phyloP scores from a whole-genome alignment of 2,329 filamentous ascomycete genomes.

The Elsinoe batatas region DNA sequence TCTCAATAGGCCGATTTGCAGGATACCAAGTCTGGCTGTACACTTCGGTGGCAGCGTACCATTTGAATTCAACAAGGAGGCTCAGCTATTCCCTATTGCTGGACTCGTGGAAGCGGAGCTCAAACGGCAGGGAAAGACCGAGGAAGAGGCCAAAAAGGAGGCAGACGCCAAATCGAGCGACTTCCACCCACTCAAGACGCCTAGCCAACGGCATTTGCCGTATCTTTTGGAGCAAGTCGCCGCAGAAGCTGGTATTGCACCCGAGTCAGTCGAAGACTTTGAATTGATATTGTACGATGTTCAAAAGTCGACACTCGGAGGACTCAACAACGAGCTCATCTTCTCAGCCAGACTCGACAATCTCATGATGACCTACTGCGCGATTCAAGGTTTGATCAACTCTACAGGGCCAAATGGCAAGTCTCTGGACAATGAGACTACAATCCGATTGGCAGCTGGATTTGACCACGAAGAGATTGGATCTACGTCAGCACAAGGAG shows the following conservation, averaged over 20 bases:
- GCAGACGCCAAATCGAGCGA: slow-evolving; percentile 28
- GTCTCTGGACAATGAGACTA: slow-evolving; percentile 59
- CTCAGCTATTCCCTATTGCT: slow-evolving; percentile 85
- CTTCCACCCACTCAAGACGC: slow-evolving; percentile 66
- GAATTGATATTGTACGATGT: slow-evolving; percentile 96
- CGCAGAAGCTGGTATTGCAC: slow-evolving; percentile 59
- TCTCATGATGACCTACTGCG: slow-evolving; percentile 91
- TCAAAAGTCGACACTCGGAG: slow-evolving; percentile 80
- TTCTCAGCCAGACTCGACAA: slow-evolving; percentile 96
- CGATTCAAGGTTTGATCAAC: slow-evolving; percentile 71
- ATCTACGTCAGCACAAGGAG: slow-evolving; percentile 82
- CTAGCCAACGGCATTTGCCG: slow-evolving; percentile 78
- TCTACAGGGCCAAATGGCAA: slow-evolving; percentile 52
- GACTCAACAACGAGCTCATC: slow-evolving; percentile 86
- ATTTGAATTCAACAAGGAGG: slow-evolving; percentile 95
- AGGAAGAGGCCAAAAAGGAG: slow-evolving; percentile 39
- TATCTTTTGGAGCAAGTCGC: slow-evolving; percentile 80
- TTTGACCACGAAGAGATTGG: slow-evolving; percentile 99
- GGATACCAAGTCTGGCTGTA: slow-evolving; percentile 88
- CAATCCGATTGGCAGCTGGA: slow-evolving; percentile 82
- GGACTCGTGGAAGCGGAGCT: slow-evolving; percentile 81
- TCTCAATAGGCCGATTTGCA: slow-evolving; percentile 78
- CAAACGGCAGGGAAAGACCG: slow-evolving; percentile 57
- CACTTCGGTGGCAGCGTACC: slow-evolving; percentile 78
- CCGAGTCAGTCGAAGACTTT: slow-evolving; percentile 75